Evolutionary conservation across 2,329 filamentous ascomycete species (phyloP).

Genomic region (Colletotrichum horii): DNA sequence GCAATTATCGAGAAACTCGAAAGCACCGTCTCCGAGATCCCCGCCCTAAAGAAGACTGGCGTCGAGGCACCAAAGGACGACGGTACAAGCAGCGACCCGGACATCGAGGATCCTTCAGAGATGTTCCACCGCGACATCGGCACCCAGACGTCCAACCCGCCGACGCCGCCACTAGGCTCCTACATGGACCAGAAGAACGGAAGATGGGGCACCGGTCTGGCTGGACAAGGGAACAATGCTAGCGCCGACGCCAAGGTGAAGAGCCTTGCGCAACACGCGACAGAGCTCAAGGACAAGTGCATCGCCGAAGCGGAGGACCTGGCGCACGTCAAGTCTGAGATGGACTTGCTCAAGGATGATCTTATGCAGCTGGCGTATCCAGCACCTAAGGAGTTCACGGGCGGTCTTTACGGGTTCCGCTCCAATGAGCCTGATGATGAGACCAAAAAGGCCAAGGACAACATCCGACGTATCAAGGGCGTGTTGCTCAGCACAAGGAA

Average conservation of each 20-base stretch:
- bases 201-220: not conserved
- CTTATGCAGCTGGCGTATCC: conserved; percentile 65
- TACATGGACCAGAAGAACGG: not conserved
- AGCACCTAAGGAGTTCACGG: conserved; percentile 42
- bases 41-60: conserved; percentile 46
- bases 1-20: conserved; percentile 57
- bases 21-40: conserved; percentile 65
- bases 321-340: conserved; percentile 55
- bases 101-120: conserved; percentile 71
- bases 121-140: conserved; percentile 83
- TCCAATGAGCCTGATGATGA: conserved; percentile 69
- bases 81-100: conserved; percentile 38
- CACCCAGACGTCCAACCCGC: conserved; percentile 69
- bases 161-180: conserved; percentile 8
- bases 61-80: conserved; percentile 17
- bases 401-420: conserved; percentile 44
- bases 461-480: conserved; percentile 81
- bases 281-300: conserved; percentile 47
- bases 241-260: conserved; percentile 44
- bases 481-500: conserved; percentile 76
- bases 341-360: conserved; percentile 69
- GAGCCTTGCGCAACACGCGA: conserved; percentile 46
- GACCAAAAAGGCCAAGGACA: conserved; percentile 74
- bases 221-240: not conserved
- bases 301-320: conserved; percentile 51